Evolutionary conservation across 2,329 filamentous ascomycete genomes (phyloP), one percentile per base, ranked within the genome.

Genomic region (Madurella fahalii): DNA sequence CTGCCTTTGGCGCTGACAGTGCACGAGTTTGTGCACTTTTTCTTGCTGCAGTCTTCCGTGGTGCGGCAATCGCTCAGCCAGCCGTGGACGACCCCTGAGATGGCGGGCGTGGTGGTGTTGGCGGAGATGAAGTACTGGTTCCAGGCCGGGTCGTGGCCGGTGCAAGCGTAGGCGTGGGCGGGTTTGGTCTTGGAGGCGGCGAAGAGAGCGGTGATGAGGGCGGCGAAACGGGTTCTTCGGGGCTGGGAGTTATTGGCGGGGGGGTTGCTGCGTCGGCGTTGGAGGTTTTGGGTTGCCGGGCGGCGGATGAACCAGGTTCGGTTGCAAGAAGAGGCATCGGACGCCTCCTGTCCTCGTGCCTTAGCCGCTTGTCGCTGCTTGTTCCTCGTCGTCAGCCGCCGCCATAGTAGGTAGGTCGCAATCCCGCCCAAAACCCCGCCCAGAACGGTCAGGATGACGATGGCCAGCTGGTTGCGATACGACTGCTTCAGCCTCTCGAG

Each of bases 61-160:
- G 60, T 44, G n/a, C 46, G 17, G 52, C 60, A 62, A 40, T 60
- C 47, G 46, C 50, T 53, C 31, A 61, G 50, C 60, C 60, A 62
- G 30, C 60, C 58, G 52, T 61, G 55, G 15, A 62, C 47, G 16
- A 54, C 48, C 11, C 58, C 60, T 9, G 46, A 32, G 40, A 62
- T 49, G 31, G 34, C 30, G 1, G 34, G 17, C 3, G 20, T 18
- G 17, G n/a, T 42, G 51, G 16, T 34, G n/a, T 45, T 46, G 31
- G 52, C 37, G n/a, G 51, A 42, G 20, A 49, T 43, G 39, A 62
- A 61, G 56, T 50, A 54, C 49, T 61, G 59, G 40, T 49, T 48
- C 32, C 40, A 52, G 5, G 52, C 39, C 1, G 44, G 15, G 31
- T 52, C 52, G 17, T 20, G 48, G 34, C 54, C 54, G 2, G 50